These are phyloP conservation scores for Paraphaeosphaeria minitans DNA, from an alignment of 2,329 filamentous ascomycete genomes.

Conservation along the genomic window DNA sequence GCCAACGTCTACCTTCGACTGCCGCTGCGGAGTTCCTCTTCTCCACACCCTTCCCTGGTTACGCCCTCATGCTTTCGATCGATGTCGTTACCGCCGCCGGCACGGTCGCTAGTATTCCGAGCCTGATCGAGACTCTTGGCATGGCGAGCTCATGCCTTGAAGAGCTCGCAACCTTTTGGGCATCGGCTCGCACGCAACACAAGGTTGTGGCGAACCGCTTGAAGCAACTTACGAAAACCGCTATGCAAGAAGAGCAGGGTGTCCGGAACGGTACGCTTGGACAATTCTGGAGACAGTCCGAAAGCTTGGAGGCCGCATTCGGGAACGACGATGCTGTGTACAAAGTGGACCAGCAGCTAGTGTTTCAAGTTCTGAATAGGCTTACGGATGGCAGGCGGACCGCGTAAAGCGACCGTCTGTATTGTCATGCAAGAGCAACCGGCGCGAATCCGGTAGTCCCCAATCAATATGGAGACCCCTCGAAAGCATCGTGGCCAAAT, in stretches of 20 bases:
- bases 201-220: constrained; percentile 56
- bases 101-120: constrained; percentile 45
- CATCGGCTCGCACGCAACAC: constrained; percentile 59
- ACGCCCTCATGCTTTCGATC: constrained; percentile 65
- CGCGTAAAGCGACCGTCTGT: constrained; percentile 53
- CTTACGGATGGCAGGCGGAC: constrained; percentile 42
- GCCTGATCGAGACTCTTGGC: constrained; percentile 61
- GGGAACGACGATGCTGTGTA: constrained; percentile 54
- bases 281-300: constrained; percentile 44
- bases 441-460: constrained; percentile 33
- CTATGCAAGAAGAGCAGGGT: constrained; percentile 42
- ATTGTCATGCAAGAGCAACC: constrained; percentile 38
- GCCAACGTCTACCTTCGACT: constrained; percentile 33
- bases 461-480: constrained; percentile 45
- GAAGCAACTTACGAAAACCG: constrained; percentile 50
- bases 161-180: constrained; percentile 64
- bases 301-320: constrained; percentile 49
- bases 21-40: constrained; percentile 46
- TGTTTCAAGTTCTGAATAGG: constrained; percentile 36
- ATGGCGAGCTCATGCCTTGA: constrained; percentile 61
- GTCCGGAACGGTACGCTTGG: constrained; percentile 34
- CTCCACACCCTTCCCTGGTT: constrained; percentile 64
- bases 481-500: constrained; percentile 48
- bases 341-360: constrained; percentile 34
- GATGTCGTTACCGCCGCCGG: constrained; percentile 70